Conservation (phyloP, 768 basidiomycete genomes). For the Hysterangium stoloniferum region DNA sequence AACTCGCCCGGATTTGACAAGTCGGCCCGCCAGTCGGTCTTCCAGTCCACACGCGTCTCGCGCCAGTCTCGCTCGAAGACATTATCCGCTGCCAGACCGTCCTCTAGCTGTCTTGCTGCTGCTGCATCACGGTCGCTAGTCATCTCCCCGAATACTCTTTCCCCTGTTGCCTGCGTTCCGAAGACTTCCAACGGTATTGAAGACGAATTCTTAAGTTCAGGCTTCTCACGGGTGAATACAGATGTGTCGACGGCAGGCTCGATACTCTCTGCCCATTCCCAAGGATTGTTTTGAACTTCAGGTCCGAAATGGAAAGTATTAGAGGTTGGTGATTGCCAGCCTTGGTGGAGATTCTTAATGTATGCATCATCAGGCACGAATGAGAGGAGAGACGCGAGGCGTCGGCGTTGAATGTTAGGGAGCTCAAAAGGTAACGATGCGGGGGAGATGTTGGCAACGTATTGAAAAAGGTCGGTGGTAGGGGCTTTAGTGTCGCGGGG, state of each 20-base stretch:
- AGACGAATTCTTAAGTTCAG: conserved; percentile 55
- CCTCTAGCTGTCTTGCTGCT: conserved; percentile 54
- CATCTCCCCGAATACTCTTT: conserved; percentile 32
- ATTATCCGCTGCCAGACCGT: conserved; percentile 52
- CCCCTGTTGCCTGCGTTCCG: conserved; percentile 56
- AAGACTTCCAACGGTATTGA: conserved; percentile 71
- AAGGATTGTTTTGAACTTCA: conserved; percentile 65
- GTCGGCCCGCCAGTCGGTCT: conserved; percentile 27
- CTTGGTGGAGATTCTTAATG: conserved; percentile 51
- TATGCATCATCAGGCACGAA: conserved; percentile 41
- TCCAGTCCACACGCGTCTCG: conserved; percentile 50
- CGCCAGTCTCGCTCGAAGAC: conserved; percentile 72
- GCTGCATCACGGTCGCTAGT: conserved; percentile 28
- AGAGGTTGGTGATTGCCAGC: conserved; percentile 42
- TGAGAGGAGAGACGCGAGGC: conserved; percentile 51
- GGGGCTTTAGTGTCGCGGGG: conserved; percentile 48
- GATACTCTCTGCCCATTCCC: conserved; percentile 82
- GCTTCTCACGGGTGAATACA: conserved; percentile 33
- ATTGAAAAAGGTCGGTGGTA: conserved; percentile 53
- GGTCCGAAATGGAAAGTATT: conserved; percentile 42
- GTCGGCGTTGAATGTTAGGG: conserved; percentile 49
- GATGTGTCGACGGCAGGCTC: conserved; percentile 35
- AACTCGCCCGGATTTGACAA: conserved; percentile 14
- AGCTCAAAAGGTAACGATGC: conserved; percentile 47
- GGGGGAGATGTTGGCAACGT: conserved; percentile 47